Evolutionary conservation across 306 rosid genomes (phyloP).

Genomic region (Dryas drummondii): DNA sequence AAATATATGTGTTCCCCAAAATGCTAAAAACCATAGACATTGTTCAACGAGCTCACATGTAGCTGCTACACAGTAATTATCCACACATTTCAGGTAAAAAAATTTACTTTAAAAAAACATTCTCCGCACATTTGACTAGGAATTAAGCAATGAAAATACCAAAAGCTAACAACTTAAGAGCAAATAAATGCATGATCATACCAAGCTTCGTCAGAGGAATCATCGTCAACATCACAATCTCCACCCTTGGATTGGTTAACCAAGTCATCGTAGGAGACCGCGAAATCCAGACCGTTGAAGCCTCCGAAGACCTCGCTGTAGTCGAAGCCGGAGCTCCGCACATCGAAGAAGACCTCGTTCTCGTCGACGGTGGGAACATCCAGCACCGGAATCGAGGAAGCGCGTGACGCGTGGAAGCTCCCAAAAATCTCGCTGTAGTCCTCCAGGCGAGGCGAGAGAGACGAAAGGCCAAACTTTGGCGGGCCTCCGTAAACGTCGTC

Average conservation of each 20-base stretch:
- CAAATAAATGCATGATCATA: slow-evolving; percentile 34
- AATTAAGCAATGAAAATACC: slow-evolving; percentile 14
- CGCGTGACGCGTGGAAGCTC: slow-evolving; percentile 66
- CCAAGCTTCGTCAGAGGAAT: slow-evolving; percentile 75
- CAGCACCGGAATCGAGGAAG: slow-evolving; percentile 81
- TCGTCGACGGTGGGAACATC: slow-evolving; percentile 77
- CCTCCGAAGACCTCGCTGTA: slow-evolving; percentile 78
- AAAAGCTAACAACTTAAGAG: slow-evolving; percentile 11
- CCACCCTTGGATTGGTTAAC: slow-evolving; percentile 33
- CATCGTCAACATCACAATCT: slow-evolving; percentile 20
- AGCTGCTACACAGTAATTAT: neutral
- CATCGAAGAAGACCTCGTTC: slow-evolving; percentile 60
- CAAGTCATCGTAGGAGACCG: slow-evolving; percentile 64
- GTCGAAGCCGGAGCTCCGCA: slow-evolving; percentile 58
- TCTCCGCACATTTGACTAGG: slow-evolving; percentile 20
- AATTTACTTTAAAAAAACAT: neutral
- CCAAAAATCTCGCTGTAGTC: slow-evolving; percentile 93
- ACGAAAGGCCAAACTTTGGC: slow-evolving; percentile 62
- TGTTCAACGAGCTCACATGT: slow-evolving; percentile 1
- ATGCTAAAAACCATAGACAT: slow-evolving; percentile 16
- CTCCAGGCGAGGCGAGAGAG: slow-evolving; percentile 81
- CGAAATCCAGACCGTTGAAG: slow-evolving; percentile 53
- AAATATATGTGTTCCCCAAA: neutral
- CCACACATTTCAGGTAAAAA: slow-evolving; percentile 12
- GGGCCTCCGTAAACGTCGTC: slow-evolving; percentile 88